These are phyloP conservation scores for Saturnispora quitensis DNA, from an alignment of 805 yeast species.

Conservation along the genomic window DNA sequence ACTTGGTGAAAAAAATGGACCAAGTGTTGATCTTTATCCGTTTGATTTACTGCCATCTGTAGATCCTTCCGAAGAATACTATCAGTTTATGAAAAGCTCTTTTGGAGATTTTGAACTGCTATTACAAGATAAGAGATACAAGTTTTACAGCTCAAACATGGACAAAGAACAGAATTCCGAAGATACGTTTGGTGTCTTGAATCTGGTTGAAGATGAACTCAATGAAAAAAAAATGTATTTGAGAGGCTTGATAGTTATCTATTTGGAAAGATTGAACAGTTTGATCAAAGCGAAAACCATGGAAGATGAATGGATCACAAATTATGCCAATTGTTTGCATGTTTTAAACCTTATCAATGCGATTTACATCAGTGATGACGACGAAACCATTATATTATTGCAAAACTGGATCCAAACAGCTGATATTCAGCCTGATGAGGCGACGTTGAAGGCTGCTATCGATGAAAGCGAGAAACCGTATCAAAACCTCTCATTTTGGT, in stretches of 20 bases:
- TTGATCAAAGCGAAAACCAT: conserved; percentile 25
- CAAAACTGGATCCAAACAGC: conserved; percentile 61
- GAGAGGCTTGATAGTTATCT: conserved; percentile 17
- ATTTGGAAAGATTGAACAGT: conserved; percentile 24
- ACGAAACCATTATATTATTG: conserved; percentile 35
- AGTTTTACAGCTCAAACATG: conserved; percentile 19
- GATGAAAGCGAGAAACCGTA: conserved; percentile 35
- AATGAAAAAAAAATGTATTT: conserved; percentile 31
- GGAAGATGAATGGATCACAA: conserved; percentile 19
- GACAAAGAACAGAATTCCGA: conserved; percentile 13
- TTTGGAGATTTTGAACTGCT: conserved; percentile 46
- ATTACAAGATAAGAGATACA: conserved; percentile 35
- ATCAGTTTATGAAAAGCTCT: conserved; percentile 38
- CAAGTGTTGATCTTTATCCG: conserved; percentile 35
- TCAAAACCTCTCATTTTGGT: conserved; percentile 52
- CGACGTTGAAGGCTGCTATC: conserved; percentile 37
- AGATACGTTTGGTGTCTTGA: conserved; percentile 25
- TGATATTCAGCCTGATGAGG: conserved; percentile 56
- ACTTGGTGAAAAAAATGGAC: conserved; percentile 15
- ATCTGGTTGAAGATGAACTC: conserved; percentile 27
- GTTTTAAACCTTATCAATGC: conserved; percentile 54
- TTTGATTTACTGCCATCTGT: conserved; percentile 29
- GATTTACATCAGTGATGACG: conserved; percentile 35
- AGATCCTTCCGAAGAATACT: conserved; percentile 34
- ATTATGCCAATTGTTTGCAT: conserved; percentile 35